Percentiles rank a stretch among this genome's conserved stretches.
Evolutionary conservation across 805 yeast genomes (phyloP).

Genomic region (Sugiyamaella smithiae): DNA sequence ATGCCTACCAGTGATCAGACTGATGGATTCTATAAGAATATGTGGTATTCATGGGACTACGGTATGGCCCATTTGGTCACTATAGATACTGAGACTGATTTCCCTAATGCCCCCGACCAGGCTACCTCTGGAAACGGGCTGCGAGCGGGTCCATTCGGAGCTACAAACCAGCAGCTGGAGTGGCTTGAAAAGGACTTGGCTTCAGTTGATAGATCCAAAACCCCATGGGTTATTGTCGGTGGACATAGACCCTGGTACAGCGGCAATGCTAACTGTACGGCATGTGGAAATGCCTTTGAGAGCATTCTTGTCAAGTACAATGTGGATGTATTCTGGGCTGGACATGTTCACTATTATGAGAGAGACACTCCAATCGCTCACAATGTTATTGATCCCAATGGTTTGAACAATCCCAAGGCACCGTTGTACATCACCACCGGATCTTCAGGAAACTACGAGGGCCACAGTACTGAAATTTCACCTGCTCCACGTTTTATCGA

Average conservation of each 20-base stretch:
- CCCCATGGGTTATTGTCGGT: slow-evolving; percentile 30
- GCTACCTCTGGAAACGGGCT: slow-evolving; percentile 23
- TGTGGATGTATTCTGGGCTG: slow-evolving; percentile 27
- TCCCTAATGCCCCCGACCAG: slow-evolving; percentile 23
- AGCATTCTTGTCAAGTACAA: slow-evolving; percentile 19
- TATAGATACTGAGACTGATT: slow-evolving; percentile 33
- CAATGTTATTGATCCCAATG: slow-evolving; percentile 31
- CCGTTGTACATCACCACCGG: slow-evolving; percentile 34
- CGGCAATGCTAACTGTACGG: slow-evolving; percentile 5
- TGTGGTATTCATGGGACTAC: slow-evolving; percentile 35
- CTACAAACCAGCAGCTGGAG: slow-evolving; percentile 28
- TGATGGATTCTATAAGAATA: slow-evolving; percentile 5
- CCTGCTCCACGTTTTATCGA: slow-evolving; percentile 11
- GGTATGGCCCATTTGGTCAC: slow-evolving; percentile 32
- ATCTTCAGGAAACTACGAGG: slow-evolving; percentile 33
- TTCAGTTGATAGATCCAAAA: slow-evolving; percentile 28
- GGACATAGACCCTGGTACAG: slow-evolving; percentile 36
- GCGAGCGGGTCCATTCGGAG: slow-evolving; percentile 26
- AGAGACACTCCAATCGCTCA: slow-evolving; percentile 24
- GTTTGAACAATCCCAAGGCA: slow-evolving; percentile 30
- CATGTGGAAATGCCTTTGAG: slow-evolving; percentile 27
- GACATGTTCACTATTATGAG: slow-evolving; percentile 29
- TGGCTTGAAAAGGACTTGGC: slow-evolving; percentile 33
- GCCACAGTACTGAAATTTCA: slow-evolving; percentile 16
- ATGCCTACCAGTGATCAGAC: slow-evolving; percentile 31